Conservation (phyloP, 768 basidiomycete species). For the Crucibulum laeve region DNA sequence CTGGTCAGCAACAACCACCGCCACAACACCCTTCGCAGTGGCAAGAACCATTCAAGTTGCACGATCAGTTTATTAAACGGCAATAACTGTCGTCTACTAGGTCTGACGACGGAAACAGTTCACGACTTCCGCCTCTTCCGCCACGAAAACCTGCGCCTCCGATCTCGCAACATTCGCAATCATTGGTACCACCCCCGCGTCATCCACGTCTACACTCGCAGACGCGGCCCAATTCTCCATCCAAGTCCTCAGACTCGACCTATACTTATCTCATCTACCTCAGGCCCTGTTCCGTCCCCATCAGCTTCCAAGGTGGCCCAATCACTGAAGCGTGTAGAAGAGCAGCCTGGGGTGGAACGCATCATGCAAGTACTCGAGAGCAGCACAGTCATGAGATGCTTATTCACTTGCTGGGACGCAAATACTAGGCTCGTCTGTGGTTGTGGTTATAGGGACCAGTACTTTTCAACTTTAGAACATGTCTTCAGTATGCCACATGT, state of each 20-base stretch:
- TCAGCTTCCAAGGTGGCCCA: conserved; percentile 66
- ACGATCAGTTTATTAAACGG: conserved; percentile 14
- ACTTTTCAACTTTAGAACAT: too few relatives aligned
- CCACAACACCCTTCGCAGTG: conserved; percentile 19
- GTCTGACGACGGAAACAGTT: conserved; percentile 20
- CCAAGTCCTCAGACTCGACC: conserved; percentile 4
- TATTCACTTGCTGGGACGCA: conserved; percentile 25
- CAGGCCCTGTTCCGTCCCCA: conserved; percentile 12
- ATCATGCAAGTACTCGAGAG: conserved; percentile 71
- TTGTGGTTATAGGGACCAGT: conserved; percentile 26
- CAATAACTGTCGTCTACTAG: conserved; percentile 21
- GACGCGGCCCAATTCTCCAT: conserved; percentile 12
- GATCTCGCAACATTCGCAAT: too few relatives aligned
- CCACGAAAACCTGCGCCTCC: conserved; percentile 41
- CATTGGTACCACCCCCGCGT: conserved; percentile 32
- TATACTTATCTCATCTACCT: conserved; percentile 12
- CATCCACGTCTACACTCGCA: conserved; percentile 18
- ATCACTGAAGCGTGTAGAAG: conserved; percentile 64
- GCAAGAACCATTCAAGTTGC: conserved; percentile 13
- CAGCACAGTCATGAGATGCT: conserved; percentile 33
- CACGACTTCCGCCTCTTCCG: conserved; percentile 6
- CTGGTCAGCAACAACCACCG: conserved; percentile 18
- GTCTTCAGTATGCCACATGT: too few relatives aligned
- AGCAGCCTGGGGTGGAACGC: conserved; percentile 62
- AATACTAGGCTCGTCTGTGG: conserved; percentile 26